phyloP scores from a whole-genome alignment of 345 rosid genomes.

The Linum lewisii region DNA sequence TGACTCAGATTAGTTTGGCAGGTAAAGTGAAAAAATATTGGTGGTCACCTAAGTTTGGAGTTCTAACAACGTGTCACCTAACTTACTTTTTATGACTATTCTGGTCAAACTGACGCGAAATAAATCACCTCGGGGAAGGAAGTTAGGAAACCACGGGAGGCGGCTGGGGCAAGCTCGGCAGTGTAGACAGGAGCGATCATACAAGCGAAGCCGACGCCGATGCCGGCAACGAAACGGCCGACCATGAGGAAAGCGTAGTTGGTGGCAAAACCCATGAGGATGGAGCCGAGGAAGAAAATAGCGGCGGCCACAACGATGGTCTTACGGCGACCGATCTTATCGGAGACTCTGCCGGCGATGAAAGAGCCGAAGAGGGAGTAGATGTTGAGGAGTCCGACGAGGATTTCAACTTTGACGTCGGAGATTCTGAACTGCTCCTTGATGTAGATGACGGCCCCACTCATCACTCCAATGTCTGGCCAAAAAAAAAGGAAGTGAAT shows the following conservation, averaged over 20 bases:
- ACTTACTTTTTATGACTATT: too few species aligned
- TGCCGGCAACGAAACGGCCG: slow-evolving; percentile 3
- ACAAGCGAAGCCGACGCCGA: neutral
- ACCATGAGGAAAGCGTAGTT: neutral
- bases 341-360: neutral
- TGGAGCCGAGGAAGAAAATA: neutral
- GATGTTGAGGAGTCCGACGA: neutral
- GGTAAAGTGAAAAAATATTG: too few species aligned
- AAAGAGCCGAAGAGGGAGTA: neutral
- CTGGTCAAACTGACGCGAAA: too few species aligned
- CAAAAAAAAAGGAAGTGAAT: neutral
- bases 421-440: neutral
- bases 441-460: slow-evolving; percentile 3
- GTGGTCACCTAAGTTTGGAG: too few species aligned
- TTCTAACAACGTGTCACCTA: too few species aligned
- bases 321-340: neutral
- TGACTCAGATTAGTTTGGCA: too few species aligned
- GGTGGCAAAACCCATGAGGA: slow-evolving; percentile 4
- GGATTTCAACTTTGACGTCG: neutral
- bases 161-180: slow-evolving; percentile 3
- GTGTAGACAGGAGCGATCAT: slow-evolving; percentile 7
- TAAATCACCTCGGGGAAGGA: neutral
- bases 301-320: neutral
- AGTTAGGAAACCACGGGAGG: slow-evolving; percentile 1
- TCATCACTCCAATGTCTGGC: slow-evolving; percentile 3